Percentiles rank a stretch among this genome's conserved stretches.
These are phyloP conservation scores for Artomyces pyxidatus DNA, from an alignment of 768 basidiomycete species.

Conservation along the genomic window DNA sequence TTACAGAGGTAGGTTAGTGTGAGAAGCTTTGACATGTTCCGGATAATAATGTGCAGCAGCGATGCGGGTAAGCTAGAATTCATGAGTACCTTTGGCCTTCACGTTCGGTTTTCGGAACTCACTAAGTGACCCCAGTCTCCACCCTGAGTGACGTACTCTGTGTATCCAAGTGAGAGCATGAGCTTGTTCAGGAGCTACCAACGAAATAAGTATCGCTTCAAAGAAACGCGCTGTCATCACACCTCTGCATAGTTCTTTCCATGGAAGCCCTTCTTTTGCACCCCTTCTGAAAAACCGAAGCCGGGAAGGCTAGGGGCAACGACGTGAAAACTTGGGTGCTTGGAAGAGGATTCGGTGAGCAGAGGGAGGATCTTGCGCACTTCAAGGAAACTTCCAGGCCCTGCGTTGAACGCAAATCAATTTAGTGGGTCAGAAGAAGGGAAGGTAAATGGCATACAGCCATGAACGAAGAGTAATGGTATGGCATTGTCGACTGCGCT, in stretches of 20 bases:
- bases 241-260: constrained; percentile 20
- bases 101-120: constrained; percentile 3
- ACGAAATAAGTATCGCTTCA: background rate
- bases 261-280: constrained; percentile 20
- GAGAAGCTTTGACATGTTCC: constrained; percentile 25
- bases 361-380: constrained; percentile 21
- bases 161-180: constrained; percentile 24
- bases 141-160: constrained; percentile 34
- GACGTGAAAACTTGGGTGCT: constrained; percentile 23
- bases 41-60: constrained; percentile 20
- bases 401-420: background rate
- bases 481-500: constrained; percentile 21
- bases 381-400: constrained; percentile 10
- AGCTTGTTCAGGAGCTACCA: constrained; percentile 20
- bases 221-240: background rate
- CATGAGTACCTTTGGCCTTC: no score
- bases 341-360: constrained; percentile 11
- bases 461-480: constrained; percentile 25
- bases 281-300: constrained; percentile 21
- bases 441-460: constrained; percentile 18
- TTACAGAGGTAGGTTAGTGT: constrained; percentile 26
- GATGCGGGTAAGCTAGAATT: constrained; percentile 23
- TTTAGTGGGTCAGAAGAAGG: background rate
- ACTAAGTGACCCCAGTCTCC: constrained; percentile 40
- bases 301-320: constrained; percentile 22